phyloP scores from a whole-genome alignment of 202 grass and related monocot genomes.

The Panicum hallii region DNA sequence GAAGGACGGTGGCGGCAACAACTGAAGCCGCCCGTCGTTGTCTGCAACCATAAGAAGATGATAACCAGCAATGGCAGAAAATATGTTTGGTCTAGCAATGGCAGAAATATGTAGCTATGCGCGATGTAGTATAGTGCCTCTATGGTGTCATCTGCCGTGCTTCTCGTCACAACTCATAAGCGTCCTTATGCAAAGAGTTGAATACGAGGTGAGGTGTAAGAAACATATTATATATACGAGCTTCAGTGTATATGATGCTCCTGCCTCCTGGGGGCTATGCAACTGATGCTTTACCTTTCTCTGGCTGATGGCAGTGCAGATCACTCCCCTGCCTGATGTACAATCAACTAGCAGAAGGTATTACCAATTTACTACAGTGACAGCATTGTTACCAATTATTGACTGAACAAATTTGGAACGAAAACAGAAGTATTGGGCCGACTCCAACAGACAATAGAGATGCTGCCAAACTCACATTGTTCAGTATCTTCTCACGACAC shows the following conservation, averaged over 20 bases:
- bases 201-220: neutral
- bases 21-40: conserved; percentile 32
- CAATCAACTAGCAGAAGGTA: neutral
- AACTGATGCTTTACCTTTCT: neutral
- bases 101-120: neutral
- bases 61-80: neutral
- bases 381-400: too few species aligned
- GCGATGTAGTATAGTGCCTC: neutral
- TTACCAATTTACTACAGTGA: neutral
- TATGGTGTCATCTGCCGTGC: neutral
- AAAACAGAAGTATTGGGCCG: neutral
- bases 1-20: conserved; percentile 39
- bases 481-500: neutral
- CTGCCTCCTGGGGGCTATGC: neutral
- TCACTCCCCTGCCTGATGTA: neutral
- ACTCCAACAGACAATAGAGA: neutral
- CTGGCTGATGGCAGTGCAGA: neutral
- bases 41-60: neutral
- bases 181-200: neutral
- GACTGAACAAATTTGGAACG: neutral
- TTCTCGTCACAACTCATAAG: neutral
- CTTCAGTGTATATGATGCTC: neutral
- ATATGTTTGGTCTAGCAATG: neutral
- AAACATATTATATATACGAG: neutral
- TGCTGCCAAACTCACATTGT: neutral